Base-by-base conservation (phyloP, 2,329 filamentous ascomycete species). In the Aspergillus aculeatus region DNA sequence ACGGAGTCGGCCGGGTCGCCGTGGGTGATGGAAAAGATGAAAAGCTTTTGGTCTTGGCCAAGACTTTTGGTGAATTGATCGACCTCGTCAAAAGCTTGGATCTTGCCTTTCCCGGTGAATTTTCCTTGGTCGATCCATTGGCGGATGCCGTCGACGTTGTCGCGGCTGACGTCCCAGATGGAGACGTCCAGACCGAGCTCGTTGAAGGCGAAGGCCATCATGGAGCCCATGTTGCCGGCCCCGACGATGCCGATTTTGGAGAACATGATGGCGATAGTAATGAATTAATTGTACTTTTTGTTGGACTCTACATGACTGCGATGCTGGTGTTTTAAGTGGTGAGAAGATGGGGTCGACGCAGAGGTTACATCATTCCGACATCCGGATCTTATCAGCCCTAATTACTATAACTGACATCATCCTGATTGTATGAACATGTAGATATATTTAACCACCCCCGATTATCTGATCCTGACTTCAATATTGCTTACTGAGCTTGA, bases 21-120 rank as follows among this genome's bases (percentile, higher is more conserved):
- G 50, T 78, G 75, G 5, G 76, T 77, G 54, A 77, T 73, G 6
- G 75, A 76, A 59, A 78, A 78, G 31, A 78, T 70, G 62, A 77
- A 77, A 2, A 77, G 52, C 50, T 76, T 77, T 11, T 68, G 63
- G 24, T 71, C 69, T 16, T 68, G 59, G 12, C 68, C 70, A 7
- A 78, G 67, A 52, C 71, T 75, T 29, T 69, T 65, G 24, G 67
- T 64, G 54, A 78, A 78, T 47, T 76, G 62, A 4, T 74, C 64
- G 52, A 77, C 73, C 2, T 75, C 65, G 55, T 74, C 66, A 57
- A 68, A 78, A 0, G 71, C 73, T 11, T 67, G 47, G 5, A 78
- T 71, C 47, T 70, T 72, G 2, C 72, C 73, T 44, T 73, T 72
- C 14, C 66, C 49, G 47, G 69, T 66, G 47, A 54, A 59, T 7